Evolutionary conservation across 1,284 basidiomycete genomes (phyloP), one percentile per base, ranked within the genome.

Genomic region (Boletus mariae): DNA sequence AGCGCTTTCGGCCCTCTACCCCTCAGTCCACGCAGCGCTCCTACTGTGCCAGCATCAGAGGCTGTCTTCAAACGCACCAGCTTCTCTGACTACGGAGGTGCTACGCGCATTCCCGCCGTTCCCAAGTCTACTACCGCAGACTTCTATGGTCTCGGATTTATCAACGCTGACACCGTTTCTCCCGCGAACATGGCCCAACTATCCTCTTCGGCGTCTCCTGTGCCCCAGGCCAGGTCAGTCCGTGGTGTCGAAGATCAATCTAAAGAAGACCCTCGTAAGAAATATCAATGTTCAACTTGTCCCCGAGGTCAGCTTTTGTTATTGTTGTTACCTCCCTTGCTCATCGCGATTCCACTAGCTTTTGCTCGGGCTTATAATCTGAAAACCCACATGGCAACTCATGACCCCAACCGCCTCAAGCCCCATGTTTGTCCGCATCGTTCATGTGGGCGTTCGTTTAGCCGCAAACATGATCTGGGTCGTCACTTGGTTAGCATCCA

Each of bases 311-410:
- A 45, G 69, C 63, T 58, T 52, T 47, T 35, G 45, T 47, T 48
- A 15, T 38, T 13, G 8, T 26, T 34, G 4, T 37, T 7, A 2
- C 28, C 32, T 26, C 41, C 46, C 47, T 47, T 28, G 10, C 49
- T 59, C 29, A 57, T 46, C 13, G 1, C 20, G 1, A 2, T 17
- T 49, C 53, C 49, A 41, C 57, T 49, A 86, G 92, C 89, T 0
- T 94, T 94, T 62, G 92, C 91, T 20, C 79, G 92, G n/a, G 90
- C 90, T 0, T 94, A 89, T 71, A 94, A 94, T 62, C 72, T 94
- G 53, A 94, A 94, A 75, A 94, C 92, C 0, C 92, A 94, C 69
- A 84, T 92, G 77, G 86, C 87, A 5, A 94, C 92, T 2, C 92
- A 94, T 69, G 90, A 94, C 65, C 91, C 92, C 17, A 87, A 90